A percentile compares a stretch with the other conserved stretches of the same genome.
phyloP scores from a whole-genome alignment of 164 flowering plant genomes.

The grape (Vitis vinifera) region DNA sequence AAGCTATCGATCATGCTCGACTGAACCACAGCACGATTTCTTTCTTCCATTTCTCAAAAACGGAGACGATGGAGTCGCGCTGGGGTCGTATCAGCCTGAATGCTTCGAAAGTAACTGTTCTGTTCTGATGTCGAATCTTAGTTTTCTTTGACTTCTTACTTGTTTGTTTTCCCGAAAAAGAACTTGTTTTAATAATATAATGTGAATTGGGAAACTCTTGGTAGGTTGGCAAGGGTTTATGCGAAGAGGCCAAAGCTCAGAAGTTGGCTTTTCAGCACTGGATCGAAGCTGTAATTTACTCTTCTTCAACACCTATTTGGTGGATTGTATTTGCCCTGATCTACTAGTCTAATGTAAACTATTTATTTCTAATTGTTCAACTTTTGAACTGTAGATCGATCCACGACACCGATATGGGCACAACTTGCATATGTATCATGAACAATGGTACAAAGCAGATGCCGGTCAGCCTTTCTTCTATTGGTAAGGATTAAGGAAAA shows the following conservation, averaged over 20 bases:
- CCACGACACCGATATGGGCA: slow-evolving; percentile 95
- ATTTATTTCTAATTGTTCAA: neutral
- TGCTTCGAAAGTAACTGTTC: slow-evolving; percentile 64
- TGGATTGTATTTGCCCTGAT: no score
- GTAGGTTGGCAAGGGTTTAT: slow-evolving; percentile 87
- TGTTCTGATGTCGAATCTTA: neutral
- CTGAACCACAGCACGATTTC: slow-evolving; percentile 72
- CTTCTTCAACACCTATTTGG: neutral
- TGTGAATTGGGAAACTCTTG: slow-evolving; percentile 7
- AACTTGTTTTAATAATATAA: neutral
- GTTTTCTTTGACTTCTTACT: neutral
- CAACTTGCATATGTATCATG: slow-evolving; percentile 71
- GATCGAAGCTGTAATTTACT: slow-evolving; percentile 84
- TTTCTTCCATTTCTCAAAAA: slow-evolving; percentile 60
- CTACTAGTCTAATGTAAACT: neutral
- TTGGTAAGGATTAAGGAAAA: slow-evolving; percentile 53
- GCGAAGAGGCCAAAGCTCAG: slow-evolving; percentile 66
- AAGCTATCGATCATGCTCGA: slow-evolving; percentile 67
- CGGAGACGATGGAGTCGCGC: slow-evolving; percentile 58
- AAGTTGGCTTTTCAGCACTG: slow-evolving; percentile 89
- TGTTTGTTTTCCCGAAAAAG: neutral
- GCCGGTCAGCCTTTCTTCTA: slow-evolving; percentile 90
- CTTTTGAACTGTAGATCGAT: slow-evolving; percentile 56
- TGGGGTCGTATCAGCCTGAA: slow-evolving; percentile 66
- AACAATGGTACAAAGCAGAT: slow-evolving; percentile 70